phyloP scores from a whole-genome alignment of 352 stramenopile species.

The Phytopythium kandeliae region DNA sequence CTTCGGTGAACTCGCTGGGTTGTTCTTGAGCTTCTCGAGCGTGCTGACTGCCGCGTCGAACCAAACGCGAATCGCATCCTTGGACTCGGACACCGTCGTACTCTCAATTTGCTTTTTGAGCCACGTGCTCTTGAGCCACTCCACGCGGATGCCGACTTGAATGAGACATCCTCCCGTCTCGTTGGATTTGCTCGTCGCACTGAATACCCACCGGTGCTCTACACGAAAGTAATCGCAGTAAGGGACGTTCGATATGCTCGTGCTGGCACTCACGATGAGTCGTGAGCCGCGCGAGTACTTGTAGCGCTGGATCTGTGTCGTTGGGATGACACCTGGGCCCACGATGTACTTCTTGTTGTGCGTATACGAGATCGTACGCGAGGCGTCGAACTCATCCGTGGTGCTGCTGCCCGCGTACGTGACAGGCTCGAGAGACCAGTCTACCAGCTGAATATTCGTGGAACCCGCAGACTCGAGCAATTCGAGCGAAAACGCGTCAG shows the following conservation, averaged over 20 bases:
- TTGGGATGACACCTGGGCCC: constrained; percentile 72
- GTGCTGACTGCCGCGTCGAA: constrained; percentile 31
- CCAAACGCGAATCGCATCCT: constrained; percentile 48
- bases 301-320: constrained; percentile 64
- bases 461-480: constrained; percentile 44
- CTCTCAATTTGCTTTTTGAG: constrained; percentile 87
- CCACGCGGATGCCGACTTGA: constrained; percentile 64
- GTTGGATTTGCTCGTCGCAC: constrained; percentile 26
- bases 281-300: constrained; percentile 30
- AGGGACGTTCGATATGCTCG: constrained; percentile 65
- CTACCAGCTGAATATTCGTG: constrained; percentile 48
- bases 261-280: constrained; percentile 71
- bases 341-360: constrained; percentile 91
- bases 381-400: constrained; percentile 56
- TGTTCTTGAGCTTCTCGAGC: not conserved
- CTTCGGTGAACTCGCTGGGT: not conserved
- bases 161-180: constrained; percentile 20
- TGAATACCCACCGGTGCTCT: constrained; percentile 85
- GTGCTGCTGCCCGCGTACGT: constrained; percentile 52
- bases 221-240: constrained; percentile 87
- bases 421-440: constrained; percentile 37
- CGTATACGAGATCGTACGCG: constrained; percentile 47
- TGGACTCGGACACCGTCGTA: constrained; percentile 64
- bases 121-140: constrained; percentile 83
- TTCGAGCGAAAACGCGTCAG: constrained; percentile 31